Percentiles rank a stretch among this genome's conserved stretches.
Conservation (phyloP, 805 yeast species). For the Ogataea paradorogensis region DNA sequence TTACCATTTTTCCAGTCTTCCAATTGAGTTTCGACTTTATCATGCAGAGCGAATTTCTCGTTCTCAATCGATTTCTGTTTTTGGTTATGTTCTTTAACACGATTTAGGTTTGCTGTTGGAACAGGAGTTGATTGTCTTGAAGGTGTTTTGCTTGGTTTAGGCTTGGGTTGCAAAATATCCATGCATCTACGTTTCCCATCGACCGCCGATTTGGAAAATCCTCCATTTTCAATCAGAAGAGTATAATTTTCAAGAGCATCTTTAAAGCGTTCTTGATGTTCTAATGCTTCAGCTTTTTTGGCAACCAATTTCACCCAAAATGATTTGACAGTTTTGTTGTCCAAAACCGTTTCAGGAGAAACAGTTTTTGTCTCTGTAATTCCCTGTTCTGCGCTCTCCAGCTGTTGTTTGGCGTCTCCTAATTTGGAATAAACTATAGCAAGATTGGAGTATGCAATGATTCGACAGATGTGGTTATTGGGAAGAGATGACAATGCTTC, state of each 20-base stretch:
- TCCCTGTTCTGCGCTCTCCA: slow-evolving; percentile 47
- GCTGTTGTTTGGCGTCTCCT: slow-evolving; percentile 63
- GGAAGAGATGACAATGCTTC: slow-evolving; percentile 54
- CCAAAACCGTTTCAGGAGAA: slow-evolving; percentile 36
- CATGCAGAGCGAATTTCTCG: slow-evolving; percentile 61
- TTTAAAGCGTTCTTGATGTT: slow-evolving; percentile 67
- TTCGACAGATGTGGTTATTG: slow-evolving; percentile 55
- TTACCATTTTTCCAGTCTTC: slow-evolving; percentile 69
- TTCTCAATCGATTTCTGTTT: slow-evolving; percentile 48
- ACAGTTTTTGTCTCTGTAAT: slow-evolving; percentile 27
- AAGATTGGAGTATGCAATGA: slow-evolving; percentile 73
- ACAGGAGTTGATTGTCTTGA: slow-evolving; percentile 22
- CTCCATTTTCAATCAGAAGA: slow-evolving; percentile 63
- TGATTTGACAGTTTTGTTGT: slow-evolving; percentile 55
- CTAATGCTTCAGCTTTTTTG: slow-evolving; percentile 81
- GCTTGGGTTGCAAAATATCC: slow-evolving; percentile 54
- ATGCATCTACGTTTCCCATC: slow-evolving; percentile 83
- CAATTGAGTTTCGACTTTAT: slow-evolving; percentile 53
- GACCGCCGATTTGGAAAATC: slow-evolving; percentile 57
- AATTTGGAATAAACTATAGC: slow-evolving; percentile 62
- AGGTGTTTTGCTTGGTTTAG: slow-evolving; percentile 23
- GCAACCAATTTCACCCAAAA: slow-evolving; percentile 71
- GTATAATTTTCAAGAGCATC: slow-evolving; percentile 64
- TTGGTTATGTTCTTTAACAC: slow-evolving; percentile 46
- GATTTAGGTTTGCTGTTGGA: slow-evolving; percentile 44